Evolutionary conservation across 1,139 yeast species (phyloP).

Genomic region (Suhomyces panamericanus): DNA sequence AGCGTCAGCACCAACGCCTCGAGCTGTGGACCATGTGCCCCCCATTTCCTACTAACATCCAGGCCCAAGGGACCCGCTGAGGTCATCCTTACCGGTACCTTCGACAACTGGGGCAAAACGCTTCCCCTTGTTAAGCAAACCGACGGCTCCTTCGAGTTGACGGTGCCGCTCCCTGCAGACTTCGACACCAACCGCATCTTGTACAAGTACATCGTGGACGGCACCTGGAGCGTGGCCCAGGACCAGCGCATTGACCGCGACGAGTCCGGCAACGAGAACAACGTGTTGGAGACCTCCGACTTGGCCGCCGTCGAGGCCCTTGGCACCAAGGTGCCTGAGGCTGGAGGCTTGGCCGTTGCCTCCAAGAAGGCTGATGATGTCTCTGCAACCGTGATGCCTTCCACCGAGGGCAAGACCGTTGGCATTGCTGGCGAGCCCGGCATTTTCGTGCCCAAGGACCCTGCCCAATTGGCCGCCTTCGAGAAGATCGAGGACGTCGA

Average conservation of each 20-base stretch:
- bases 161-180: constrained; percentile 51
- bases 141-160: constrained; percentile 59
- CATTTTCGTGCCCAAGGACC: constrained; percentile 39
- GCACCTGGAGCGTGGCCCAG: constrained; percentile 59
- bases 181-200: constrained; percentile 38
- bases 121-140: constrained; percentile 58
- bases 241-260: constrained; percentile 47
- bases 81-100: constrained; percentile 74
- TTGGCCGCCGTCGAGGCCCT: constrained; percentile 18
- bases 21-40: not conserved
- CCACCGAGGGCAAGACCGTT: constrained; percentile 47
- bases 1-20: not conserved
- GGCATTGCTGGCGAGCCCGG: constrained; percentile 62
- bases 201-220: constrained; percentile 77
- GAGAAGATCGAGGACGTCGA: constrained; percentile 37
- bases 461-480: constrained; percentile 43
- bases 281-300: constrained; percentile 49
- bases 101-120: constrained; percentile 71
- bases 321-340: constrained; percentile 44
- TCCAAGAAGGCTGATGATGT: constrained; percentile 18
- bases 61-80: constrained; percentile 78
- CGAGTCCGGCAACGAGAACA: constrained; percentile 61
- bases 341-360: constrained; percentile 31
- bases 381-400: constrained; percentile 58
- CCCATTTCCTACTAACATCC: constrained; percentile 17